These are phyloP conservation scores for Omphalotus guepiniiformis DNA, from an alignment of 768 basidiomycete genomes.

Conservation along the genomic window DNA sequence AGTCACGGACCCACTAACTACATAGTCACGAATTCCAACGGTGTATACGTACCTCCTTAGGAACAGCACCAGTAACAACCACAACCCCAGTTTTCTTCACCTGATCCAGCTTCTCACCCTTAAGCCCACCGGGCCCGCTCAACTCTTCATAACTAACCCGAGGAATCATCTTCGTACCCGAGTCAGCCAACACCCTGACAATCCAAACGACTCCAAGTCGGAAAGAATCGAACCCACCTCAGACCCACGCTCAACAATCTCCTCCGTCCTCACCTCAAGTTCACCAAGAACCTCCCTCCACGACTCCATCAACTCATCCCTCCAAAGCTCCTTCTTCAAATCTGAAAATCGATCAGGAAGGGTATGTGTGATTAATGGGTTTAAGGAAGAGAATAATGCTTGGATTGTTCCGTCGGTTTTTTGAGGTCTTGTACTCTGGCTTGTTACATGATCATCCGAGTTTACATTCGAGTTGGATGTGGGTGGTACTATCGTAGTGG, in stretches of 20 bases:
- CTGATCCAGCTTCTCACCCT: slow-evolving; percentile 35
- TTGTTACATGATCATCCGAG: no score
- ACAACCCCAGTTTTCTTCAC: slow-evolving; percentile 53
- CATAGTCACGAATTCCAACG: no score
- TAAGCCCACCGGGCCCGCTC: slow-evolving; percentile 35
- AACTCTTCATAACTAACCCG: slow-evolving; percentile 42
- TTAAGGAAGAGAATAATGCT: slow-evolving; percentile 1
- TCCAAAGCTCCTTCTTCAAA: slow-evolving; percentile 54
- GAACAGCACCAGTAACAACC: slow-evolving; percentile 54
- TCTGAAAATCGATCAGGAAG: slow-evolving; percentile 56
- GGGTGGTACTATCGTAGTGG: no score
- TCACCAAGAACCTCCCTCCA: slow-evolving; percentile 55
- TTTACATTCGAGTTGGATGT: no score
- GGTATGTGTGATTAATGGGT: not conserved
- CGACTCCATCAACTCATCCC: slow-evolving; percentile 38
- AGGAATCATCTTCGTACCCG: no score
- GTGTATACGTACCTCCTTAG: slow-evolving; percentile 41
- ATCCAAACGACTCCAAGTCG: not conserved
- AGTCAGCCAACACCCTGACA: slow-evolving; percentile 31
- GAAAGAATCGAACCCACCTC: slow-evolving; percentile 28
- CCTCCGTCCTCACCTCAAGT: slow-evolving; percentile 40
- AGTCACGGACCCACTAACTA: slow-evolving; percentile 14
- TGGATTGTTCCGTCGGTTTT: not conserved
- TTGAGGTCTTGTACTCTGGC: not conserved
- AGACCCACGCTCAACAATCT: slow-evolving; percentile 43